phyloP scores from a whole-genome alignment of 1,139 yeast species.

The Taphrina deformans region DNA sequence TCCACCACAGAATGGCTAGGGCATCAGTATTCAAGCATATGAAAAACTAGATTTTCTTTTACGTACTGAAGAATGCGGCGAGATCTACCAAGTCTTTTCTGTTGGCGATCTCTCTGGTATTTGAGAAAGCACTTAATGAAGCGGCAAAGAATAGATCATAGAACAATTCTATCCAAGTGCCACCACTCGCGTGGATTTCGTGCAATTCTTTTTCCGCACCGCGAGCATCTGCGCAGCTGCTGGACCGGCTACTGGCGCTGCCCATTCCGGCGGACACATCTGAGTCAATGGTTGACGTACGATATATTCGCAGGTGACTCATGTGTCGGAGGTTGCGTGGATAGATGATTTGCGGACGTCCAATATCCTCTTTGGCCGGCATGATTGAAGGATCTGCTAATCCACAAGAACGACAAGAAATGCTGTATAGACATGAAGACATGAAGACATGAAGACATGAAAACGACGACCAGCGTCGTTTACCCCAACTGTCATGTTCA shows the following conservation, averaged over 20 bases:
- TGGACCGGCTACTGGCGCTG: neutral
- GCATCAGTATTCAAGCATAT: neutral
- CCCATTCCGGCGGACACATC: neutral
- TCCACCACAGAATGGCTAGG: conserved; percentile 30
- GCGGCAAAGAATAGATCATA: conserved; percentile 32
- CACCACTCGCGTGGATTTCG: conserved; percentile 15
- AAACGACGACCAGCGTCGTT: neutral
- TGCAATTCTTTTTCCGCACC: neutral
- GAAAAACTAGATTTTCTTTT: too few relatives aligned
- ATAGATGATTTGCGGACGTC: neutral
- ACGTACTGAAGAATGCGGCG: conserved; percentile 21
- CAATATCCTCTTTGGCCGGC: neutral
- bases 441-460: too few relatives aligned
- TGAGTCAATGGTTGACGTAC: neutral
- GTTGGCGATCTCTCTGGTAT: conserved; percentile 16
- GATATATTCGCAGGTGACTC: conserved; percentile 1
- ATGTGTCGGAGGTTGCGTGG: neutral
- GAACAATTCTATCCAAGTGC: conserved; percentile 30
- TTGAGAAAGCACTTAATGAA: conserved; percentile 18
- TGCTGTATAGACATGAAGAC: too few relatives aligned
- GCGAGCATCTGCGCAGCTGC: neutral
- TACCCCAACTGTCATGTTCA: neutral
- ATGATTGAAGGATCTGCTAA: neutral
- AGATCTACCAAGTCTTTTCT: conserved; percentile 22
- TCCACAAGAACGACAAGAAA: neutral